phyloP scores from a whole-genome alignment of 192 early-diverging fungal genomes.

The Linnemannia hyalina region DNA sequence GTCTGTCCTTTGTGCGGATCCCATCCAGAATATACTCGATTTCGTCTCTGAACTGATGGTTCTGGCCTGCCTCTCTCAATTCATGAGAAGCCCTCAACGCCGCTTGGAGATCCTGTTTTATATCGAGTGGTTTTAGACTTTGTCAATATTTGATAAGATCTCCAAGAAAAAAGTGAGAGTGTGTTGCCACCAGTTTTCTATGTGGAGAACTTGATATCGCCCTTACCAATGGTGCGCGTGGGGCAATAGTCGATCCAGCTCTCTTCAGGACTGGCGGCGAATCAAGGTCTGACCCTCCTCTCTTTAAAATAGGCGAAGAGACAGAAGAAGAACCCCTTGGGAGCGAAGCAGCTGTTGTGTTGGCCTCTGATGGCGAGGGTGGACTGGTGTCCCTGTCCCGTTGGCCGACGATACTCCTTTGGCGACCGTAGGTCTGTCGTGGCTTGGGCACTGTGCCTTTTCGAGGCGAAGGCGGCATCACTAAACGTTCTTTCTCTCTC shows the following conservation, averaged over 20 bases:
- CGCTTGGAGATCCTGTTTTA: slow-evolving; percentile 29
- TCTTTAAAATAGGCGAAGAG: not conserved
- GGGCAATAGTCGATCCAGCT: not conserved
- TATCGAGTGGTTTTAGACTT: not conserved
- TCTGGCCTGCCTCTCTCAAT: slow-evolving; percentile 67
- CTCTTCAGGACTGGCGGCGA: slow-evolving; percentile 13
- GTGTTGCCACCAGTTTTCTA: not conserved
- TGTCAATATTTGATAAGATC: not conserved
- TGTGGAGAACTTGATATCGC: not conserved
- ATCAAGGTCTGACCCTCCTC: slow-evolving; percentile 12
- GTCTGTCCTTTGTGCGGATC: slow-evolving; percentile 55
- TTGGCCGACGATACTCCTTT: slow-evolving; percentile 28
- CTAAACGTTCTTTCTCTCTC: not conserved
- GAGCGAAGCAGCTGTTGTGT: not conserved
- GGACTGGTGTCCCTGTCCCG: not conserved
- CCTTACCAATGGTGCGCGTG: not conserved
- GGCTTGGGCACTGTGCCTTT: slow-evolving; percentile 19
- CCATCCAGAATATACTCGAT: slow-evolving; percentile 73
- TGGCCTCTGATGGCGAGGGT: too few relatives aligned
- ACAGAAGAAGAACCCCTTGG: not conserved
- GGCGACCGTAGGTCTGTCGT: slow-evolving; percentile 39
- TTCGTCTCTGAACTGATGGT: slow-evolving; percentile 69
- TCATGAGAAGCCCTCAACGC: slow-evolving; percentile 68
- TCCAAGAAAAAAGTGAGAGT: not conserved
- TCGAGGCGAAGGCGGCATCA: slow-evolving; percentile 21